Conservation (phyloP, 2,329 filamentous ascomycete species). For the Claviceps sp. region DNA sequence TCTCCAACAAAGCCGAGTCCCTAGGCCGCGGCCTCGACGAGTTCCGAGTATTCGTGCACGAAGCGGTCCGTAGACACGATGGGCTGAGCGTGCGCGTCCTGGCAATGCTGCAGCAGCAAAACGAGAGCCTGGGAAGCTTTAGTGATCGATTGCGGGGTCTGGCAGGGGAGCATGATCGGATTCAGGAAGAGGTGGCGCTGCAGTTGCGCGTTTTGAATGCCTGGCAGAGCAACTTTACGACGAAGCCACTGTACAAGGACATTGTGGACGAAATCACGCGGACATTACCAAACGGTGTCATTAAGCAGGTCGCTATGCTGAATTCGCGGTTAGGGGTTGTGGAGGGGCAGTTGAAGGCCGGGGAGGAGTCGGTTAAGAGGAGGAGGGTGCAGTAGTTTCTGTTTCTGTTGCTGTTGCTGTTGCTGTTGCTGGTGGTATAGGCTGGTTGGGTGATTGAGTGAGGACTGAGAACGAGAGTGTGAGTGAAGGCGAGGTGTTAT, state of each 20-base stretch:
- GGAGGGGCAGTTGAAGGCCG: constrained; percentile 5
- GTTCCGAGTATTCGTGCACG: background rate
- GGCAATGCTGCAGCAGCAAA: background rate
- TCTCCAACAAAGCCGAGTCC: constrained; percentile 3
- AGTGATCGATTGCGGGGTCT: background rate
- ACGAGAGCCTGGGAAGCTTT: constrained; percentile 1
- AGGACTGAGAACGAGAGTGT: no score
- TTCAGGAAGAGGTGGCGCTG: constrained; percentile 18
- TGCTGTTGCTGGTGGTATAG: background rate
- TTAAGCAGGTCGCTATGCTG: constrained; percentile 10
- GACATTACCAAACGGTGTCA: constrained; percentile 12
- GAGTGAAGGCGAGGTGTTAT: no score
- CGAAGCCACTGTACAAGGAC: constrained; percentile 25
- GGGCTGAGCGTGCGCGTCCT: background rate
- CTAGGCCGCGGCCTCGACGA: constrained; percentile 2
- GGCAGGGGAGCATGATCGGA: constrained; percentile 1
- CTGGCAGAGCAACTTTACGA: constrained; percentile 36
- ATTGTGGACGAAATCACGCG: constrained; percentile 26
- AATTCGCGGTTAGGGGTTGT: constrained; percentile 10
- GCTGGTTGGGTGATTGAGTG: no score
- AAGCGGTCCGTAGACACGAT: background rate
- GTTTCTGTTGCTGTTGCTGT: background rate
- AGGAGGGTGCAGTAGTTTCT: background rate
- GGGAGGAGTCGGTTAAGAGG: background rate
- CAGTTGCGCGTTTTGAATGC: constrained; percentile 27